phyloP scores from a whole-genome alignment of 1,284 basidiomycete species.

The Hemileia vastatrix region DNA sequence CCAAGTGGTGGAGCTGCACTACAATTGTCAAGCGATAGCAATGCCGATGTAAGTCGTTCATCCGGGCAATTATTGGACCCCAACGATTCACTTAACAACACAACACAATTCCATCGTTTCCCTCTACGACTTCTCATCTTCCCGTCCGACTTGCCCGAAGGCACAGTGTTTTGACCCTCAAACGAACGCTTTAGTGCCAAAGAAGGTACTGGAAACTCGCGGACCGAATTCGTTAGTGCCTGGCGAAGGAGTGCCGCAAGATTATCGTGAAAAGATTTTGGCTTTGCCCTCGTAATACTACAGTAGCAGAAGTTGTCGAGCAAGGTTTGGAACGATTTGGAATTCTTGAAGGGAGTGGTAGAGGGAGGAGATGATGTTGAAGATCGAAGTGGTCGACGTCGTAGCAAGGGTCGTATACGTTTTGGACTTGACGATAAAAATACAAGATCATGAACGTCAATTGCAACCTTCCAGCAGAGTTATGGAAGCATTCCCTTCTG shows the following conservation, averaged over 20 bases:
- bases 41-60: too few relatives aligned
- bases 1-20: too few relatives aligned
- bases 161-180: slow-evolving; percentile 82
- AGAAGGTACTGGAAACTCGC: slow-evolving; percentile 40
- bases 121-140: slow-evolving; percentile 76
- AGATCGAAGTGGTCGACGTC: slow-evolving; percentile 70
- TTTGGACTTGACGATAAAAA: slow-evolving; percentile 65
- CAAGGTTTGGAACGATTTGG: slow-evolving; percentile 82
- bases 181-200: slow-evolving; percentile 80
- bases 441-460: too few relatives aligned
- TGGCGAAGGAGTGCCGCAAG: slow-evolving; percentile 54
- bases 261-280: slow-evolving; percentile 58
- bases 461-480: too few relatives aligned
- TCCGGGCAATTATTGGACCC: too few relatives aligned
- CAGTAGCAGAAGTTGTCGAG: slow-evolving; percentile 92
- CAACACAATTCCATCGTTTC: too few relatives aligned
- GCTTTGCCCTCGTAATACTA: slow-evolving; percentile 81
- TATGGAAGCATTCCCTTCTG: too few relatives aligned
- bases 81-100: too few relatives aligned
- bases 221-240: slow-evolving; percentile 48
- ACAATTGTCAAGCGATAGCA: too few relatives aligned
- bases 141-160: slow-evolving; percentile 79
- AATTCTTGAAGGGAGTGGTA: slow-evolving; percentile 84
- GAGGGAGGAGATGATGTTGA: slow-evolving; percentile 96
- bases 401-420: slow-evolving; percentile 65